Evolutionary conservation across 176 grass and related monocot species (phyloP).

Genomic region (Echinochloa phyllopogon): DNA sequence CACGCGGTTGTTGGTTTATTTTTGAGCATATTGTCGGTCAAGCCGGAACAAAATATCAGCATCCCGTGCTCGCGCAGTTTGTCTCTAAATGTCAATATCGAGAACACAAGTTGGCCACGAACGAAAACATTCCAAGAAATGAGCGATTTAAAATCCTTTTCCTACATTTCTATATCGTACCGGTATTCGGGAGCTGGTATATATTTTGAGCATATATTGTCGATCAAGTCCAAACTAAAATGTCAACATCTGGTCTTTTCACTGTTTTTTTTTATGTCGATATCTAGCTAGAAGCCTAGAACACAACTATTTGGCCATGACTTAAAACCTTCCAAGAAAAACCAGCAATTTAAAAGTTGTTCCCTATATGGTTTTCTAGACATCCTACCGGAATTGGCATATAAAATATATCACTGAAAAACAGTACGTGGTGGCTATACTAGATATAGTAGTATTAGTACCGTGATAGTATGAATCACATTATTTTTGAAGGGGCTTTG

Average conservation of each 20-base stretch:
- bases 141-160: not conserved
- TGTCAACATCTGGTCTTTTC: not conserved
- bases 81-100: not conserved
- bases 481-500: not conserved
- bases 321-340: not conserved
- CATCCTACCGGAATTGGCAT: too few relatives aligned
- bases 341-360: not conserved
- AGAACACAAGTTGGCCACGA: not conserved
- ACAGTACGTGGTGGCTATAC: too few relatives aligned
- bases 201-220: not conserved
- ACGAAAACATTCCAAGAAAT: not conserved
- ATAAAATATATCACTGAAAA: not conserved
- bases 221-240: not conserved
- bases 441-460: too few relatives aligned
- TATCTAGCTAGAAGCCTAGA: too few relatives aligned
- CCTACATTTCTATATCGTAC: not conserved
- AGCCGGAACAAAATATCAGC: slow-evolving; percentile 22
- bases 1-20: not conserved
- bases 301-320: not conserved
- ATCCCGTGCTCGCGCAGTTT: not conserved
- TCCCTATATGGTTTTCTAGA: too few relatives aligned
- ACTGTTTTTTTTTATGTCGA: too few relatives aligned
- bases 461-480: too few relatives aligned
- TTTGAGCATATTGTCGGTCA: slow-evolving; percentile 2
- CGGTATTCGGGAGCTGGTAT: not conserved